A percentile compares a stretch with the other conserved stretches of the same genome.
Evolutionary conservation across 495 filamentous ascomycete species (phyloP).

Genomic region (Filosporella fistucella): DNA sequence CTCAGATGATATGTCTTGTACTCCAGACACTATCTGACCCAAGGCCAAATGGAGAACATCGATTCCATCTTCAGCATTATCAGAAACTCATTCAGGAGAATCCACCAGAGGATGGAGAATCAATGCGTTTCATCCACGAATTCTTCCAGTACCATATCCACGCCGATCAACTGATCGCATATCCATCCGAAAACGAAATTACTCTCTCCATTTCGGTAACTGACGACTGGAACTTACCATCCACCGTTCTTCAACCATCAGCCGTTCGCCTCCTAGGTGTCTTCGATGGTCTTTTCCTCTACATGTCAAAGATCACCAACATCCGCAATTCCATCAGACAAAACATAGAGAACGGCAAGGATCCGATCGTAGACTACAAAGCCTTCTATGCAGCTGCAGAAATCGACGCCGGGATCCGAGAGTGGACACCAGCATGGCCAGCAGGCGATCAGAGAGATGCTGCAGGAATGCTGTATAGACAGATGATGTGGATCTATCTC

Average conservation of each 20-base stretch:
- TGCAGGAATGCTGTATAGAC: constrained; percentile 79
- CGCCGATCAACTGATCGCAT: constrained; percentile 71
- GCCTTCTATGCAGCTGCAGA: constrained; percentile 69
- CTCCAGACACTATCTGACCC: constrained; percentile 78
- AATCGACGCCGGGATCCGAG: constrained; percentile 71
- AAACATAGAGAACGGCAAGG: constrained; percentile 55
- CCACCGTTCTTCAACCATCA: constrained; percentile 69
- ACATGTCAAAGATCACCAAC: constrained; percentile 74
- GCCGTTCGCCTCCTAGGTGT: constrained; percentile 77
- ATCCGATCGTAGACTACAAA: constrained; percentile 71
- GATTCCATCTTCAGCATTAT: constrained; percentile 75
- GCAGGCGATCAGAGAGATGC: constrained; percentile 66
- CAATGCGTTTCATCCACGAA: constrained; percentile 79
- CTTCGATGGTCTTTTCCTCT: constrained; percentile 77
- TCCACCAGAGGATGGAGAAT: constrained; percentile 56
- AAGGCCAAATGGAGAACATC: constrained; percentile 71
- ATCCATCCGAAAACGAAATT: constrained; percentile 27
- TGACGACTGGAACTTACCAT: constrained; percentile 56
- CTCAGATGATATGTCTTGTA: constrained; percentile 73
- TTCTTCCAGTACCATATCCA: constrained; percentile 92
- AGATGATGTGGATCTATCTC: constrained; percentile 88
- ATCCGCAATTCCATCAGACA: constrained; percentile 72
- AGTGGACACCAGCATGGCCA: constrained; percentile 70
- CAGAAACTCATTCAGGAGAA: constrained; percentile 61
- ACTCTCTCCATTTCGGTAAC: constrained; percentile 6